Base-by-base conservation (phyloP, 164 flowering plant species). In the grape (Vitis vinifera) region DNA sequence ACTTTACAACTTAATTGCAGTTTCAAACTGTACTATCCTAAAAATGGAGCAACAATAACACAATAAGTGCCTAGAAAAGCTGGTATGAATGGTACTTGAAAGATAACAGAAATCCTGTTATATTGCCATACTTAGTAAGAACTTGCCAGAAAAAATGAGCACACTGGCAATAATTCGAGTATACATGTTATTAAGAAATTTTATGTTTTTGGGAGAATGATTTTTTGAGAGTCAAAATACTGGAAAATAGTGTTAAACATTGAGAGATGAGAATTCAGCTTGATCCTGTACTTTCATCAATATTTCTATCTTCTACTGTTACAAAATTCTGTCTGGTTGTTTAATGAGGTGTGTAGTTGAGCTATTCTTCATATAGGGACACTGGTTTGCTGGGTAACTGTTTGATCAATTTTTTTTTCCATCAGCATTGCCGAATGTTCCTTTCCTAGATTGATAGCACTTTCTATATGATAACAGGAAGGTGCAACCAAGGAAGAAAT, bases 401-500 rank as follows among this genome's bases (percentile, higher is more conserved):
- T 37, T 6, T 3, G 14, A 3, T 8, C 13, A 15, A 47, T 37
- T 9, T 5, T 56, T 62, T 8, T 9, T 50, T 67, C 19, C 50
- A 9, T 10, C 51, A 47, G 11, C 44, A 50, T 51, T 51, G 16
- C 1, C 19, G 17, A 37, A 30, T 48, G 1, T 52, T 50, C 27
- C 15, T 10, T 55, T 11, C 9, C 62, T 67, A 29, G 51, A 37
- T 15, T 48, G 13, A 4, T 7, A 23, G 19, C 29, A 15, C 47
- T 19, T 56, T 61, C 23, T 51, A 8, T 56, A 9, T 61, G 14
- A 71, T 70, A 68, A 67, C 84, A 91, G 97, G 90, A 87, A 77
- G 97, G 97, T 59, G 97, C 97, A 59, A 75, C 90, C 62, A 80
- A 83, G 63, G 94, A 91, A 66, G 97, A 88, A 68, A 76, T 91